Percentiles rank a stretch among this genome's conserved stretches.
Evolutionary conservation across 768 basidiomycete species (phyloP).

Genomic region (Mycena metata): DNA sequence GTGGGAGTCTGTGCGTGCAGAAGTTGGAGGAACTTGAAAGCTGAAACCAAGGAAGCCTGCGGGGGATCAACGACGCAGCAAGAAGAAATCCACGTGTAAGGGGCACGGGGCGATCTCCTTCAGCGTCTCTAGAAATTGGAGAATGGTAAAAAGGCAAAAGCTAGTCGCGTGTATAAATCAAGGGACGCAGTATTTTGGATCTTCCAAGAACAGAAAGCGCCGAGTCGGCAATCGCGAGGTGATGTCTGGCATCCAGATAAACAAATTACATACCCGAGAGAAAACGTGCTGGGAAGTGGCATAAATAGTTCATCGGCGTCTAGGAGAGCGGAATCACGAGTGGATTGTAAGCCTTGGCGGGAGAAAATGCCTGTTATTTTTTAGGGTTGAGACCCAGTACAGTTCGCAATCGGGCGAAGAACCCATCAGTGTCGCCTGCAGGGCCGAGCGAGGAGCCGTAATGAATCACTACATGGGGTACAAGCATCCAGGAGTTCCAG

Average conservation of each 20-base stretch:
- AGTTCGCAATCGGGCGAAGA: constrained; percentile 2
- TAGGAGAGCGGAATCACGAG: too few species aligned
- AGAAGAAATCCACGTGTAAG: constrained; percentile 37
- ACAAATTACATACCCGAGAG: constrained; percentile 21
- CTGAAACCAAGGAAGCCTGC: constrained; percentile 18
- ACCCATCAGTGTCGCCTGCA: constrained; percentile 20
- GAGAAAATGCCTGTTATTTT: too few species aligned
- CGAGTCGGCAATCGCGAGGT: constrained; percentile 15
- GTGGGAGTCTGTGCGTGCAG: constrained; percentile 4
- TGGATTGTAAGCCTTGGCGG: too few species aligned
- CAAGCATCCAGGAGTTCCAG: constrained; percentile 5
- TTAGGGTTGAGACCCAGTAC: not conserved
- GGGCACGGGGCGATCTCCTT: constrained; percentile 29
- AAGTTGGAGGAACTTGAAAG: constrained; percentile 16
- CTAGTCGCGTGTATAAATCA: constrained; percentile 4
- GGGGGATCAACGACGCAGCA: constrained; percentile 22
- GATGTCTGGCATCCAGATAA: constrained; percentile 19
- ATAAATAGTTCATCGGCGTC: too few species aligned
- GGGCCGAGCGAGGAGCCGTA: constrained; percentile 5
- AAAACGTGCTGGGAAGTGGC: not conserved
- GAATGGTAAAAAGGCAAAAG: constrained; percentile 18
- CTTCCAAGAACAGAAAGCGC: not conserved
- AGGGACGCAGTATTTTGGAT: not conserved
- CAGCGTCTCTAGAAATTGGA: constrained; percentile 2
- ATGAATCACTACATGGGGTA: constrained; percentile 21